Evolutionary conservation across 441 rosid species (phyloP), one percentile per base, ranked within the genome.

Genomic region (Gossypium trilobum): DNA sequence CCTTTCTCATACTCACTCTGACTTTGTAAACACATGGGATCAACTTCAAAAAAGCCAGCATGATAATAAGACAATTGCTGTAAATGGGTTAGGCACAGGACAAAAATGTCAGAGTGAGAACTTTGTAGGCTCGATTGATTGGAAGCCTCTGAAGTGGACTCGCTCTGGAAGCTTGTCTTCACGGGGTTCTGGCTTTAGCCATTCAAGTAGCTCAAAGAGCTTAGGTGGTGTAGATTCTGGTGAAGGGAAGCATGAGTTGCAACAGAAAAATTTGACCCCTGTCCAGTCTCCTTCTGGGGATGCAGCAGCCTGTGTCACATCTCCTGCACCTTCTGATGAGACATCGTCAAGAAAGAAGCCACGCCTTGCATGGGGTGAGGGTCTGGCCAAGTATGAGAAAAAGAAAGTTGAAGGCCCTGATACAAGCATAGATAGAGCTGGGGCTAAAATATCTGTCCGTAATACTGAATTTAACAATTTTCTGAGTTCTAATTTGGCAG

Each of bases 351-450:
- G 90, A 81, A 95, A 95, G 86, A 95, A 95, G 78, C 92, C 91
- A 31, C 97, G 99, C 72, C 95, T 95, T 25, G 91, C 91, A 27
- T 95, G 99, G 99, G 99, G 99, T 42, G 97, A 95, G 77, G 99
- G 99, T 66, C 84, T 95, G 82, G 98, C 98, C 2, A 95, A 95
- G 81, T 95, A 86, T 75, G 99, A 95, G 84, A 93, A 90, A 82
- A 91, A 91, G 87, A 93, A 81, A 80, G 99, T 93, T 83, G 97
- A 90, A 68, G 86, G 80, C 33, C 89, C 89, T 68, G 89, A 84
- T 60, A 82, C 84, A 67, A 76, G 71, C 79, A 74, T 56, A 73
- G 78, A 29, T 51, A 86, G 85, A 79, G 86, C 81, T 86, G 96
- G 77, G 44, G 68, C 61, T 8, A 72, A 69, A 17, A 13, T 75